Evolutionary conservation across 2,329 filamentous ascomycete genomes (phyloP), one percentile per base, ranked within the genome.

Genomic region (Diaporthe humulicola): DNA sequence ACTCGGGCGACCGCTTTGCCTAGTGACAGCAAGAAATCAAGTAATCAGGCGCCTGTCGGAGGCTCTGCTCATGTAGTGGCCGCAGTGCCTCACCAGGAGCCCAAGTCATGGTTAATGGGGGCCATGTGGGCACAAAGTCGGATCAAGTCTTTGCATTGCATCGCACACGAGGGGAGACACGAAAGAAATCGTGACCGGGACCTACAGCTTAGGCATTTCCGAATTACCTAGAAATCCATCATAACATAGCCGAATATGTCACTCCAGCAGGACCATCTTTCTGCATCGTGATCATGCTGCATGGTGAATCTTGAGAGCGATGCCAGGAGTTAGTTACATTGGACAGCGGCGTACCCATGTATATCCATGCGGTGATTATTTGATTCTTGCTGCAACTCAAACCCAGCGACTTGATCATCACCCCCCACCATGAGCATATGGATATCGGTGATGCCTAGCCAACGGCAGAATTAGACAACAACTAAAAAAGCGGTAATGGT

Each of bases 401-500:
- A 40, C 33, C 48, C 8, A 52, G 33, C 8, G 3, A 25, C 30
- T 50, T 50, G 61, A 54, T 25, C 30, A 28, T 9, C 45, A 54
- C 33, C 33, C 28, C 33, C 48, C 9, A 6, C 5, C 33, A 25
- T 28, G 33, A 40, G 48, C 48, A 30, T 25, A 25, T 19, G n/a
- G 30, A 52, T 38, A 12, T 40, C 28, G 45, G n/a, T 52, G 48
- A 69, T 40, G n/a, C 33, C 33, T 40, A 50, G 33, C 64, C 30
- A 69, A 38, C 45, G n/a, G 64, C n/a, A 54, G 40, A 69, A 52
- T 19, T 28, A 54, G 48, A 40, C 10, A 33, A 50, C 22, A 52
- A 54, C 33, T 52, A 30, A 25, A 69, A 67, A 45, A 33, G 48
- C 17, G 48, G 33, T 69, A 38, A 52, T 69, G 64, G 64, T 69